Evolutionary conservation across 345 rosid species (phyloP), one percentile per base, ranked within the genome.

Genomic region (Melaleuca alternifolia): DNA sequence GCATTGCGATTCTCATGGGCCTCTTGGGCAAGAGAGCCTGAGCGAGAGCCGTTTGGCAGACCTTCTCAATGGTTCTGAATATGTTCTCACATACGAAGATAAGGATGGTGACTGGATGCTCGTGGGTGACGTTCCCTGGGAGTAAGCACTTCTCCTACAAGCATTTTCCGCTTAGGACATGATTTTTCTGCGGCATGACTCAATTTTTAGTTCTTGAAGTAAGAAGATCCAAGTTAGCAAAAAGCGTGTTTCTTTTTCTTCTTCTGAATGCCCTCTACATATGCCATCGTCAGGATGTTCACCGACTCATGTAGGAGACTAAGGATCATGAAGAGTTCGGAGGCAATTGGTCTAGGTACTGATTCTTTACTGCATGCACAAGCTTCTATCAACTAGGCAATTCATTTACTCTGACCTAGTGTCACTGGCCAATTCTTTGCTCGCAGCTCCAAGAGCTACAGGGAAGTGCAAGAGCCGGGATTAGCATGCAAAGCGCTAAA

Each of bases 91-190:
- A 21, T 93, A 92, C 53, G 95, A 93, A 89, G 95, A 93, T 85
- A 91, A 89, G 85, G 95, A 93, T 18, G 92, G 89, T 5, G 95
- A 93, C 79, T 93, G 95, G 95, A 93, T 93, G 95, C 95, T 93
- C 28, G 95, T 92, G 50, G 95, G 95, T 26, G 94, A 93, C 85
- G 94, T 93, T 84, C 95, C 95, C 57, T 93, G 95, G 94, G 91
- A 88, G 95, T 93, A 90, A 81, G 91, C 91, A 48, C 86, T 85
- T 57, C 59, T 71, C 79, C 79, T 37, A 8, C 5, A 77, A 5
- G 28, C 52, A 18, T 44, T 30, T 30, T 61, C 56, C 53, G 10
- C 48, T n/a, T 23, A 56, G n/a, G 30, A 54, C 51, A 20, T 71
- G 30, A 84, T 84, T 71, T 16, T 71, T 71, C 76, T 62, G 76